phyloP scores from a whole-genome alignment of 2,329 filamentous ascomycete species.

The Alternaria postmessia region DNA sequence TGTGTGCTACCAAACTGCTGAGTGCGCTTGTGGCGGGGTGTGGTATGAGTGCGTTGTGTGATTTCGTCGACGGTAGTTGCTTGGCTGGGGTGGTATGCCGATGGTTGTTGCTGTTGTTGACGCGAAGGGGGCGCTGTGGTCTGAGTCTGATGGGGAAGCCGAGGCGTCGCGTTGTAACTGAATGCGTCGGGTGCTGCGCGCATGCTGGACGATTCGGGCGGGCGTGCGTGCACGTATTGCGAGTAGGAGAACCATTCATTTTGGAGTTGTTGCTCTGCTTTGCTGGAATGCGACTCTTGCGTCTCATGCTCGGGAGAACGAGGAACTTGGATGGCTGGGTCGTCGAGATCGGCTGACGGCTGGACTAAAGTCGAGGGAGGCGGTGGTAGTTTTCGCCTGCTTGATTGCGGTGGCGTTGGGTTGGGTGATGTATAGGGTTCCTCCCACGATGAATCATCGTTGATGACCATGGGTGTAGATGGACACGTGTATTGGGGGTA shows the following conservation, averaged over 20 bases:
- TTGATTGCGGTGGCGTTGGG: constrained; percentile 12
- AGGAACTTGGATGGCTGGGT: constrained; percentile 32
- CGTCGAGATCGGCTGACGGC: constrained; percentile 28
- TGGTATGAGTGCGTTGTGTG: constrained; percentile 23
- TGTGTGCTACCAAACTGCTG: constrained; percentile 24
- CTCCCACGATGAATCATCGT: constrained; percentile 32
- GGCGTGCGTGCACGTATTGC: constrained; percentile 33
- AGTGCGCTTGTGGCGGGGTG: constrained; percentile 26
- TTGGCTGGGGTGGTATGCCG: constrained; percentile 35
- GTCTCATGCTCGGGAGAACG: constrained; percentile 32
- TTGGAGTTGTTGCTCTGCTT: constrained; percentile 46
- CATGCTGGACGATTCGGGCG: constrained; percentile 39
- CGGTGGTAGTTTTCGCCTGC: background rate
- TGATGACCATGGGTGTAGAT: constrained; percentile 37
- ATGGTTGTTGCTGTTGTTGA: constrained; percentile 6
- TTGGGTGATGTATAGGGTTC: constrained; percentile 10
- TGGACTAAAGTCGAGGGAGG: constrained; percentile 13
- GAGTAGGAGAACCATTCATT: constrained; percentile 44
- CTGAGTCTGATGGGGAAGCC: background rate
- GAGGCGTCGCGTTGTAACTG: constrained; percentile 40
- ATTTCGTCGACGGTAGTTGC: constrained; percentile 46
- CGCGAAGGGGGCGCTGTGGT: background rate
- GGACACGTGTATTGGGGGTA: constrained; percentile 27
- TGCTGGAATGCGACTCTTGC: constrained; percentile 41
- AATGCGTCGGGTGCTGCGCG: constrained; percentile 33